phyloP scores from a whole-genome alignment of 306 rosid genomes.

The Sechiopsis laciniata region DNA sequence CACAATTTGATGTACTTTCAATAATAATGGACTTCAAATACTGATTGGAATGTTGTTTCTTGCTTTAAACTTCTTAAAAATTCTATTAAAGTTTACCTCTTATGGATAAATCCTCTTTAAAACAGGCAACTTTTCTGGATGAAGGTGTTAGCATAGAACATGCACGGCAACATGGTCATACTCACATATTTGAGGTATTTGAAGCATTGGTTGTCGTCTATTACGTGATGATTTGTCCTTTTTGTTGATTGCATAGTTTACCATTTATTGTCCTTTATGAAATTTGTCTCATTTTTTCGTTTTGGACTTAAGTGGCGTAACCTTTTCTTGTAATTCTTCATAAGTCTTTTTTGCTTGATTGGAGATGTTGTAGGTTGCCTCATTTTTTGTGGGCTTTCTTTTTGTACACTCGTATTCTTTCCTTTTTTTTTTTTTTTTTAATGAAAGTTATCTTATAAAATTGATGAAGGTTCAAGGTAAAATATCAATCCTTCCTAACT shows the following conservation, averaged over 20 bases:
- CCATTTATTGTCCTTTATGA: neutral
- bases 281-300: neutral
- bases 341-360: too few species aligned
- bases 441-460: too few species aligned
- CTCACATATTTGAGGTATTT: conserved; percentile 72
- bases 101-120: conserved; percentile 20
- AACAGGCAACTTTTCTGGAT: conserved; percentile 88
- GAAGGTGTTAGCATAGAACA: conserved; percentile 71
- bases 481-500: conserved; percentile 1
- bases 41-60: neutral
- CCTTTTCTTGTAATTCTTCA: too few species aligned
- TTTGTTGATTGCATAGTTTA: neutral
- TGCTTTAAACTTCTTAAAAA: neutral
- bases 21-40: neutral
- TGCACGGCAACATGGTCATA: conserved; percentile 83
- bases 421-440: too few species aligned
- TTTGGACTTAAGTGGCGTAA: too few species aligned
- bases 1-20: neutral
- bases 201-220: conserved; percentile 3
- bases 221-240: neutral
- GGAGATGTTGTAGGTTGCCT: too few species aligned
- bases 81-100: conserved; percentile 20
- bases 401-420: too few species aligned
- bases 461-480: conserved; percentile 17
- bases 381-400: too few species aligned